Base-by-base conservation (phyloP, 176 grass and related monocot genomes). In the Luzula sylvatica region DNA sequence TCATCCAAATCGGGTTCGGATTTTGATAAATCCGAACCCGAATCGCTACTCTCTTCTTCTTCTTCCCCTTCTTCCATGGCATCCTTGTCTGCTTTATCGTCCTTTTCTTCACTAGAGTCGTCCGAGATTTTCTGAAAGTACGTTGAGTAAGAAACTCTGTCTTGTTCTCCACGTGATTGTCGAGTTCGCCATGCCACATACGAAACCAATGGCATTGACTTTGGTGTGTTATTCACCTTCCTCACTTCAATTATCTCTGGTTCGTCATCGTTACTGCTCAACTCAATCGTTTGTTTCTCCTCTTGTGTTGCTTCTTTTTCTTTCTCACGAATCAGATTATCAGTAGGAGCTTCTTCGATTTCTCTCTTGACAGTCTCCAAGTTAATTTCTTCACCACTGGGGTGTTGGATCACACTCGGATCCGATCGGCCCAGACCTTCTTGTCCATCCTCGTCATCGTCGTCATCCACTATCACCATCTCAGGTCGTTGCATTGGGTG, bases 131-230 rank as follows among this genome's bases (percentile, higher is more conserved):
- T 60, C 55, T 81, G 51, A 58, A 94, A 87, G 55, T 87, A 94
- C 1, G 75, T 51, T 23, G 67, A 68, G 43, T 94, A 94, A 7
- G 75, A 94, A 68, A 78, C 4, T 42, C 83, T 87, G 20, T 77
- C 75, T 43, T 68, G 67, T n/a, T 68, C 54, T 8, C 83, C 75
- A 65, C 66, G 60, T 0, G 35, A 67, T 38, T 76, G 83, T 35
- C 78, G 71, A 42, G 82, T 87, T 53, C 82, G 82, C 78, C 78
- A 82, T 52, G 78, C 82, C 61, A 94, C 72, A 68, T 74, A 94
- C 30, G 70, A 70, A 46, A 81, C 61, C 42, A 71, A 15, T 16
- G 65, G 45, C 32, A 46, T 30, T 50, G 45, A 40, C 65, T 74
- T 80, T 40, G 48, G 38, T 63, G 66, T 28, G 9, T 4, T 35